Base-by-base conservation (phyloP, 2,329 filamentous ascomycete genomes). In the Didymella segeticola region DNA sequence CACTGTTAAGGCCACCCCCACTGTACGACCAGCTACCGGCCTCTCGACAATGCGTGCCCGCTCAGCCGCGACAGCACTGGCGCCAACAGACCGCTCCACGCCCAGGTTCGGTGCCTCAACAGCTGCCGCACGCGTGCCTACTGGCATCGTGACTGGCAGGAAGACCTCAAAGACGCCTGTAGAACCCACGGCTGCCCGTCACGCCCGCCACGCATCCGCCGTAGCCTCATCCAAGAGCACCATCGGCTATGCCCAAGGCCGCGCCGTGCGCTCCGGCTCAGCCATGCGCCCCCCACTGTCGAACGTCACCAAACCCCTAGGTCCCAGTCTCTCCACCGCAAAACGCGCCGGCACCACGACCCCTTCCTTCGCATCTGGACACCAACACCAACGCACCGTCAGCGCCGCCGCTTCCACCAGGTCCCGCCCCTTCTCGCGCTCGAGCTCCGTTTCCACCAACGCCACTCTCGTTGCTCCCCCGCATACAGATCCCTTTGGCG, bases 181-280 rank as follows among this genome's bases (percentile, higher is more conserved):
- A 2, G 75, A 82, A 56, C 75, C 80, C 1, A 80, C 80, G n/a
- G 69, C 74, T 9, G 79, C 84, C 62, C 84, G 86, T 42, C 83
- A 85, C 58, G 80, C 84, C 62, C 84, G 86, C 39, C 83, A 85
- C 59, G 82, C 82, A 8, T 80, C 83, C 10, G 87, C 89, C 1
- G 82, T 84, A 19, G 84, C 84, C 5, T 86, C 86, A 5, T 96
- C 92, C 1, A 86, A 87, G 58, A 93, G 86, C 49, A 96, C 92
- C 0, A 82, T 96, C 34, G 93, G 93, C 14, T 96, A 96, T 71
- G 90, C 85, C 50, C 91, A 89, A 72, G 92, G 93, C 27, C 85
- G 90, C 27, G 77, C 78, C 10, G 77, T 81, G 2, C 80, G 80
- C 17, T 77, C 80, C 2, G 79, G 78, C 15, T 56, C 63, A 38